Base-by-base conservation (phyloP, 257 asterid species). In the Gentiana dahurica region DNA sequence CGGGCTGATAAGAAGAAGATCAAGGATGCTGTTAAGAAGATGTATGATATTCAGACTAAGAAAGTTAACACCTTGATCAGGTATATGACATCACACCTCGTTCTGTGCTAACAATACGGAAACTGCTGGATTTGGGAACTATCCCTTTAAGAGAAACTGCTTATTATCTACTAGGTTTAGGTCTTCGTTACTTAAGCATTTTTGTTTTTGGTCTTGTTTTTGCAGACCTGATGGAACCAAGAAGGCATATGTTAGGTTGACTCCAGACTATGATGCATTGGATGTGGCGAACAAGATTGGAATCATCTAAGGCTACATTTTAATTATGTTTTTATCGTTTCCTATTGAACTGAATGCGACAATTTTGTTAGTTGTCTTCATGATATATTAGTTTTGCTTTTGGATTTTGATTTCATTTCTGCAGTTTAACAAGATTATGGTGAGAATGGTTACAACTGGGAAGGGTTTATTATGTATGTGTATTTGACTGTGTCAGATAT, bases 281-380 rank as follows among this genome's bases (percentile, higher is more conserved):
- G 79, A 74, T 32, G 79, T 74, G 39, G 79, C 79, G 35, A 74
- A 74, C 73, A 74, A 74, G 79, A 74, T 74, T 32, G 79, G 79
- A 55, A 74, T 74, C 59, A 69, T 74, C 67, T 74, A 66, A 69
- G 24, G 38, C n/a, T 48, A 43, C 24, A 51, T 49, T 53, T 59
- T 9, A 41, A 10, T 41, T 41, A 41, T 3, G 56, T 34, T 2
- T 32, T 43, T 53, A 15, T 36, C 7, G n/a, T 62, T 24, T 47
- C 34, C 49, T 35, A 34, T 34, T n/a, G 33, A 4, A 32, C 5
- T 34, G 2, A 53, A 53, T 36, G 34, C 9, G 52, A 53, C 65
- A 39, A 56, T 56, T 56, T 56, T 39, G 50, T 39, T 56, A 56
- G 60, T 56, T 24, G 36, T 54, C 33, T 43, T 6, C 34, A 15